Percentiles rank a stretch among this genome's conserved stretches.
Conservation (phyloP, 805 yeast genomes). For the Saccharomycopsis sp. region DNA sequence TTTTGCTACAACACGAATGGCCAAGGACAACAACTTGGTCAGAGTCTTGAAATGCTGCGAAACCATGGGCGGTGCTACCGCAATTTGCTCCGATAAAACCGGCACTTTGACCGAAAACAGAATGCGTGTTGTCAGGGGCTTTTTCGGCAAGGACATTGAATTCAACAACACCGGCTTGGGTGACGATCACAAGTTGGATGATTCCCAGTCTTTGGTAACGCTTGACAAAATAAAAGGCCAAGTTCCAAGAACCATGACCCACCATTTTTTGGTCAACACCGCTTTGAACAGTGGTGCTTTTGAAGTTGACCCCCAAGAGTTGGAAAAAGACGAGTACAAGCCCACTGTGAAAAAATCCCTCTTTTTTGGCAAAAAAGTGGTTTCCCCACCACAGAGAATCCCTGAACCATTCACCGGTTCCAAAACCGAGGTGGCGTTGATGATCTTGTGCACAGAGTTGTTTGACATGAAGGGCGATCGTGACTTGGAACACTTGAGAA, state of each 20-base stretch:
- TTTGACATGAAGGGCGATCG: slow-evolving; percentile 38
- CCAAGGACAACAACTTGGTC: slow-evolving; percentile 92
- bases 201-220: slow-evolving; percentile 1
- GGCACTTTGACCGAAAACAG: slow-evolving; percentile 92
- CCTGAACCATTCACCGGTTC: slow-evolving; percentile 75
- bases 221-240: slow-evolving; percentile 21
- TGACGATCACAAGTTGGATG: slow-evolving; percentile 7
- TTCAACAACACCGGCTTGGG: slow-evolving; percentile 30
- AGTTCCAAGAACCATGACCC: slow-evolving; percentile 14
- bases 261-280: slow-evolving; percentile 45
- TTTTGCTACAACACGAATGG: slow-evolving; percentile 97
- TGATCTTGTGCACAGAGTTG: slow-evolving; percentile 53
- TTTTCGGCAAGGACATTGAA: slow-evolving; percentile 51
- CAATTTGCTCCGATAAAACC: slow-evolving; percentile 93
- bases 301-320: slow-evolving; percentile 42
- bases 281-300: slow-evolving; percentile 84
- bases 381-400: slow-evolving; percentile 22
- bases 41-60: slow-evolving; percentile 90
- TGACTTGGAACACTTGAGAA: slow-evolving; percentile 40
- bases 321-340: slow-evolving; percentile 16
- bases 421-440: slow-evolving; percentile 87
- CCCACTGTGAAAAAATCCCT: slow-evolving; percentile 11
- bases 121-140: slow-evolving; percentile 83
- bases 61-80: slow-evolving; percentile 98
- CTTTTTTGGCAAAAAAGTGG: slow-evolving; percentile 15